These are phyloP conservation scores for Amauroascus niger DNA, from an alignment of 2,329 filamentous ascomycete species.

Conservation along the genomic window DNA sequence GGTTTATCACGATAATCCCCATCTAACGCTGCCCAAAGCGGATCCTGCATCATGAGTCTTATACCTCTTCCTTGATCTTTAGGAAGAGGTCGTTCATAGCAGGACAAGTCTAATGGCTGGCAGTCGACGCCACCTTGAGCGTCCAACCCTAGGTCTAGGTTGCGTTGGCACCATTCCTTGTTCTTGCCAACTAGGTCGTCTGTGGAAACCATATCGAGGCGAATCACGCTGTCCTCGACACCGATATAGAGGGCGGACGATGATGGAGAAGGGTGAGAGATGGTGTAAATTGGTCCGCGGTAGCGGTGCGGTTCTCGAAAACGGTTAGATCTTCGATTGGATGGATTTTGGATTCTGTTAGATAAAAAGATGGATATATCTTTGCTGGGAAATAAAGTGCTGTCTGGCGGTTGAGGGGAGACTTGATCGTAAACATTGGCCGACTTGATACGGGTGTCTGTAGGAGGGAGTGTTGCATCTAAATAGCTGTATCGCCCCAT, in stretches of 20 bases:
- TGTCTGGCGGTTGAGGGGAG: not conserved
- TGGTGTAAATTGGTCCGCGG: slow-evolving; percentile 37
- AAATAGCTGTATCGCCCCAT: slow-evolving; percentile 23
- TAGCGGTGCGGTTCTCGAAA: slow-evolving; percentile 25
- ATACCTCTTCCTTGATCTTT: slow-evolving; percentile 26
- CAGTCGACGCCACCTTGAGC: slow-evolving; percentile 18
- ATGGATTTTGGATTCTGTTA: slow-evolving; percentile 21
- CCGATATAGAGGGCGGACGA: slow-evolving; percentile 40
- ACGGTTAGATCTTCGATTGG: slow-evolving; percentile 7
- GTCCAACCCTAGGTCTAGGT: slow-evolving; percentile 23
- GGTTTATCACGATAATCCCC: slow-evolving; percentile 16
- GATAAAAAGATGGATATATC: slow-evolving; percentile 39
- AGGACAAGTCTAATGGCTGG: slow-evolving; percentile 32
- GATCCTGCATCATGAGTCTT: slow-evolving; percentile 30
- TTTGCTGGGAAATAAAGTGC: slow-evolving; percentile 18
- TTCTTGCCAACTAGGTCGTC: slow-evolving; percentile 32
- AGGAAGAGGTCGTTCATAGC: slow-evolving; percentile 36
- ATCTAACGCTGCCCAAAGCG: slow-evolving; percentile 21
- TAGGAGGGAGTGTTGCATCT: slow-evolving; percentile 1
- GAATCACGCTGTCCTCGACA: slow-evolving; percentile 34
- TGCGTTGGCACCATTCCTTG: slow-evolving; percentile 28
- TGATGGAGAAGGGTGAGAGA: slow-evolving; percentile 37
- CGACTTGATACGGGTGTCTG: not conserved
- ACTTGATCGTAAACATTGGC: not conserved
- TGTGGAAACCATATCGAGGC: slow-evolving; percentile 37